Evolutionary conservation across 23 red algal species (phyloP).

Genomic region (Gracilariopsis chorda): DNA sequence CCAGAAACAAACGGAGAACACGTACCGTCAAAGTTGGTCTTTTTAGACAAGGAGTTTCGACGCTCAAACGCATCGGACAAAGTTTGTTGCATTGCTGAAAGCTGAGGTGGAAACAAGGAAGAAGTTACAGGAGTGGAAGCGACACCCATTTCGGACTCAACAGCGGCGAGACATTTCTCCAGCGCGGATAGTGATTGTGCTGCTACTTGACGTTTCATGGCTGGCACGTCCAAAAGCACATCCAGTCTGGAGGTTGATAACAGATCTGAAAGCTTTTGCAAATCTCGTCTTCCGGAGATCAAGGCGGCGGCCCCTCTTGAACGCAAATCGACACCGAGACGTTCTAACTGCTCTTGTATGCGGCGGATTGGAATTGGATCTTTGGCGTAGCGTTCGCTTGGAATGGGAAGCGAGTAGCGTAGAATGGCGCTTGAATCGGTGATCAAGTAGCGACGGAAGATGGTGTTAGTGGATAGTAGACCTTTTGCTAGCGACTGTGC

Average conservation of each 20-base stretch:
- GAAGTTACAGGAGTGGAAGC: background rate
- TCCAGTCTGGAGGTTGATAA: constrained; percentile 50
- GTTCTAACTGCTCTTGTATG: constrained; percentile 52
- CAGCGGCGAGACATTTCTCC: constrained; percentile 30
- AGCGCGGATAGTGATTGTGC: constrained; percentile 46
- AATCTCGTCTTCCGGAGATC: constrained; percentile 45
- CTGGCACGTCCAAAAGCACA: constrained; percentile 66
- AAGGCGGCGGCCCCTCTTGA: constrained; percentile 49
- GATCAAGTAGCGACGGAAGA: constrained; percentile 83
- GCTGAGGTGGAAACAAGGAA: constrained; percentile 9
- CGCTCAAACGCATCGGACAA: constrained; percentile 32
- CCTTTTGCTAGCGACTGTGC: constrained; percentile 6
- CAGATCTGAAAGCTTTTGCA: constrained; percentile 27
- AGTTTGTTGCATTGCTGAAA: constrained; percentile 6
- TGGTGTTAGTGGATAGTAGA: constrained; percentile 74
- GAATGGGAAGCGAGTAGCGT: constrained; percentile 87
- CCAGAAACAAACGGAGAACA: background rate
- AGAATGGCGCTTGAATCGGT: constrained; percentile 85
- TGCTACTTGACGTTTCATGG: constrained; percentile 33
- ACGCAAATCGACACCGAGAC: constrained; percentile 63
- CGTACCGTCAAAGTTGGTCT: constrained; percentile 60
- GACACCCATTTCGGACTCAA: constrained; percentile 37
- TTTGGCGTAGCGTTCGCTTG: constrained; percentile 26
- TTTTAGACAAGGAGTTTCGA: constrained; percentile 39
- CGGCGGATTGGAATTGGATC: constrained; percentile 38